These are phyloP conservation scores for Backusella australiensis DNA, from an alignment of 192 early-diverging fungal species.

Conservation along the genomic window DNA sequence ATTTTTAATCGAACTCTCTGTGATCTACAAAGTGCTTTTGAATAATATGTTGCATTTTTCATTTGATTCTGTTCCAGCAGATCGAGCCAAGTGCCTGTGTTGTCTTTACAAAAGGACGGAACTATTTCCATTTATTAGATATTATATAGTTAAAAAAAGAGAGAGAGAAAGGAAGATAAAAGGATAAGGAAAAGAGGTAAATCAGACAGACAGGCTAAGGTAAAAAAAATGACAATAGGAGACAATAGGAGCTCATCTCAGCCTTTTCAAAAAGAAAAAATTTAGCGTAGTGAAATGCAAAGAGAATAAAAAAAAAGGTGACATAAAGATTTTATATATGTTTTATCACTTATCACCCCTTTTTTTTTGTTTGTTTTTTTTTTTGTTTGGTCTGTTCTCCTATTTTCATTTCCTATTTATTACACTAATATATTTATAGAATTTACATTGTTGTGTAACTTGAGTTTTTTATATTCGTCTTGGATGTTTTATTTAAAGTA, in stretches of 20 bases:
- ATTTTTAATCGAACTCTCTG: background rate
- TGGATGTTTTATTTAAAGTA: slow-evolving; percentile 3
- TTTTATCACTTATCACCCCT: background rate
- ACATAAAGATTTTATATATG: background rate
- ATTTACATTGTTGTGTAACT: background rate
- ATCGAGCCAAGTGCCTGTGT: background rate
- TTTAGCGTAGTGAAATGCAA: background rate
- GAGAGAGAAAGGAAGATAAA: background rate
- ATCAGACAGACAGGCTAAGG: background rate
- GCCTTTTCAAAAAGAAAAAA: background rate
- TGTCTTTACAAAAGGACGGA: background rate
- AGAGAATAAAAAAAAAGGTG: background rate
- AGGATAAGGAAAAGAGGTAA: background rate
- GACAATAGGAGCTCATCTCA: background rate
- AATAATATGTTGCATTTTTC: background rate
- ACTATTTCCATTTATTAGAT: background rate
- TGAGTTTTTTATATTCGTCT: background rate
- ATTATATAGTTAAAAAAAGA: background rate
- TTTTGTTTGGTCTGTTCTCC: background rate
- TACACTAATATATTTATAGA: background rate
- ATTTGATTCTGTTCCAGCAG: slow-evolving; percentile 4
- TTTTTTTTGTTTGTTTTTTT: background rate
- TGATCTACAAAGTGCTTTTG: background rate
- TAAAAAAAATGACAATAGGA: background rate
- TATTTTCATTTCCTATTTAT: background rate